Percentiles rank a stretch among this genome's conserved stretches.
Conservation (phyloP, 441 rosid species). For the Pelargonium australe region DNA sequence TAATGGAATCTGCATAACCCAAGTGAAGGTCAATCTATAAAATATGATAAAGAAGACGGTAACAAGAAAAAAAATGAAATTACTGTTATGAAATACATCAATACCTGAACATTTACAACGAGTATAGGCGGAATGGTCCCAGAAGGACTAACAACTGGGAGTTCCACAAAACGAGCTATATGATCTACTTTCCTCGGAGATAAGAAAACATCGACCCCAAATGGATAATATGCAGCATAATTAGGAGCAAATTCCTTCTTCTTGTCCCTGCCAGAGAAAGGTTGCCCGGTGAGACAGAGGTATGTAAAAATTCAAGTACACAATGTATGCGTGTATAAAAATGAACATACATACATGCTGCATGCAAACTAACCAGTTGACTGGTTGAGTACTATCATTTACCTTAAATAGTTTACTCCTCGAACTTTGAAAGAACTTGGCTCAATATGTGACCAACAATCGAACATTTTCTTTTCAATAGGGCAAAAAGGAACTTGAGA, state of each 20-base stretch:
- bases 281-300: background rate
- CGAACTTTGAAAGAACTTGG: conserved; percentile 74
- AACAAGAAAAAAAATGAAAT: background rate
- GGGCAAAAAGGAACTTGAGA: conserved; percentile 89
- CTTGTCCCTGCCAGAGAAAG: conserved; percentile 59
- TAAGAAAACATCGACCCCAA: conserved; percentile 82
- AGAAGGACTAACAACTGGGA: conserved; percentile 46
- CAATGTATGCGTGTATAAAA: background rate
- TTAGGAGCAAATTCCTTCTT: conserved; percentile 68
- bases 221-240: conserved; percentile 76
- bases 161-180: conserved; percentile 69
- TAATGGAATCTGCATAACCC: conserved; percentile 54
- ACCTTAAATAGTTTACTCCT: conserved; percentile 64
- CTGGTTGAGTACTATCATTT: conserved; percentile 11
- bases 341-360: background rate
- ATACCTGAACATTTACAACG: conserved; percentile 88
- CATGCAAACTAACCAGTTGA: background rate
- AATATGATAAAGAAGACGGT: background rate
- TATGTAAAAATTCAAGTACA: background rate
- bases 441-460: conserved; percentile 75
- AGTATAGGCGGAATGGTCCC: conserved; percentile 64
- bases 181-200: conserved; percentile 65
- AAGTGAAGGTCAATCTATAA: conserved; percentile 3
- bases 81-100: background rate
- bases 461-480: conserved; percentile 69